Evolutionary conservation across 805 yeast species (phyloP).

Genomic region (Cyberlindnera euphorbiae): DNA sequence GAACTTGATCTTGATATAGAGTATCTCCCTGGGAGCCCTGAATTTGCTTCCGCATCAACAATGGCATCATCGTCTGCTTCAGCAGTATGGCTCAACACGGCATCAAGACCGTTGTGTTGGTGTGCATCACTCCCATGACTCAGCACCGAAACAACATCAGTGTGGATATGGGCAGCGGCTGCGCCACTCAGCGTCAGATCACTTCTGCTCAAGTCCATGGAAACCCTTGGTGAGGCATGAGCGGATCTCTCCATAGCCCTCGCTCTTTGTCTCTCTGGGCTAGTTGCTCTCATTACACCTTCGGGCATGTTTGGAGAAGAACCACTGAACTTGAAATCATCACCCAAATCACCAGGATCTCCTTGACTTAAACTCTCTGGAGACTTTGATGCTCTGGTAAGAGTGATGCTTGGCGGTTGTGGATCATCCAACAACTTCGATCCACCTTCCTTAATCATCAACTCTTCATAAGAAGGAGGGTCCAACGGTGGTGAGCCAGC

Average conservation of each 20-base stretch:
- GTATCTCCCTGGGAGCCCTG: too few relatives aligned
- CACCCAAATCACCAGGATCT: constrained; percentile 28
- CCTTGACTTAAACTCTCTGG: constrained; percentile 6
- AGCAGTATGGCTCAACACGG: too few relatives aligned
- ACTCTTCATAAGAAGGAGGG: constrained; percentile 34
- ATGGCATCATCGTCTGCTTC: constrained; percentile 4
- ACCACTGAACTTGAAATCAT: constrained; percentile 30
- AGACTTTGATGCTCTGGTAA: constrained; percentile 15
- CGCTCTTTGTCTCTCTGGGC: constrained; percentile 22
- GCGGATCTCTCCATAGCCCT: constrained; percentile 18
- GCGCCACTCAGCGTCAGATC: constrained; percentile 7
- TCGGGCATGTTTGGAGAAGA: constrained; percentile 30
- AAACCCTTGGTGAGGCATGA: constrained; percentile 16
- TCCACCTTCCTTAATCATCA: constrained; percentile 16
- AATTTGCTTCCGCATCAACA: constrained; percentile 1
- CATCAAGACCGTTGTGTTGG: constrained; percentile 4
- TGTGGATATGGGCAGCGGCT: background rate
- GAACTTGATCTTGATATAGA: constrained; percentile 18
- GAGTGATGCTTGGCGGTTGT: constrained; percentile 9
- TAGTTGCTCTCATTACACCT: constrained; percentile 30
- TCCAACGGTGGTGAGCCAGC: constrained; percentile 23
- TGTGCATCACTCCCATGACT: background rate
- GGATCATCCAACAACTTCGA: constrained; percentile 4
- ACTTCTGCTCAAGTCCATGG: constrained; percentile 12
- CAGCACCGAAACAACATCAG: constrained; percentile 9